Evolutionary conservation across 2,329 filamentous ascomycete genomes (phyloP).

Genomic region (Venturia carpophila): DNA sequence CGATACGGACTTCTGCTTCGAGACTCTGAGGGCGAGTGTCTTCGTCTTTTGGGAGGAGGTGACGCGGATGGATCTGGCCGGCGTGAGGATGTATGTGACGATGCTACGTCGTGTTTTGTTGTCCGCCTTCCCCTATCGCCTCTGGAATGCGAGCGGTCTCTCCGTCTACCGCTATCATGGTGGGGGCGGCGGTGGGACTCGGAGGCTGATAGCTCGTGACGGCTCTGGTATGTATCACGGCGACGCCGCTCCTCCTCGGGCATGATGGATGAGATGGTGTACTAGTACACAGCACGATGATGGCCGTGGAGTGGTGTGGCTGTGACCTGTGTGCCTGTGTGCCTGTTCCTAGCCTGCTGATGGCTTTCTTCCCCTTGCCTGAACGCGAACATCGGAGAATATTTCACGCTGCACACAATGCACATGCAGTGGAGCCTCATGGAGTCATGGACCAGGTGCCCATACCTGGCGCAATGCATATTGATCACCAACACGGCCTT

Average conservation of each 20-base stretch:
- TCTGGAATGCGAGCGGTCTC: neutral
- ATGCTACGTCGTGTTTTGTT: constrained; percentile 1
- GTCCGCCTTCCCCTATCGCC: neutral
- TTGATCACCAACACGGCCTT: neutral
- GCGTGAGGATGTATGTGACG: neutral
- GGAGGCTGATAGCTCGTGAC: neutral
- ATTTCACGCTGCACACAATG: too few species aligned
- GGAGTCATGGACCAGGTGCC: too few species aligned
- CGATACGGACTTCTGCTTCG: constrained; percentile 10
- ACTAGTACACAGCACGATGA: too few species aligned
- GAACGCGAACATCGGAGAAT: neutral
- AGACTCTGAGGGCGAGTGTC: neutral
- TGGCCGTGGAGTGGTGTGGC: neutral
- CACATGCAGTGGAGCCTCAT: neutral
- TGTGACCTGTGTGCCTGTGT: too few species aligned
- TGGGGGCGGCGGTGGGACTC: neutral
- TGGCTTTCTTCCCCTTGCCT: neutral
- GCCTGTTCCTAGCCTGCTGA: neutral
- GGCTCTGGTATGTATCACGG: neutral
- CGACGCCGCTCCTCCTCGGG: neutral
- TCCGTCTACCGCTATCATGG: neutral
- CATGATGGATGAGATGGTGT: neutral
- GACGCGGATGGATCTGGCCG: constrained; percentile 3
- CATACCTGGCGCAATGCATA: too few species aligned
- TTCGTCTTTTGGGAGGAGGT: constrained; percentile 7